A percentile compares a stretch with the other conserved stretches of the same genome.
Evolutionary conservation across 2,329 filamentous ascomycete species (phyloP).

Genomic region (Hypoxylon sp.): DNA sequence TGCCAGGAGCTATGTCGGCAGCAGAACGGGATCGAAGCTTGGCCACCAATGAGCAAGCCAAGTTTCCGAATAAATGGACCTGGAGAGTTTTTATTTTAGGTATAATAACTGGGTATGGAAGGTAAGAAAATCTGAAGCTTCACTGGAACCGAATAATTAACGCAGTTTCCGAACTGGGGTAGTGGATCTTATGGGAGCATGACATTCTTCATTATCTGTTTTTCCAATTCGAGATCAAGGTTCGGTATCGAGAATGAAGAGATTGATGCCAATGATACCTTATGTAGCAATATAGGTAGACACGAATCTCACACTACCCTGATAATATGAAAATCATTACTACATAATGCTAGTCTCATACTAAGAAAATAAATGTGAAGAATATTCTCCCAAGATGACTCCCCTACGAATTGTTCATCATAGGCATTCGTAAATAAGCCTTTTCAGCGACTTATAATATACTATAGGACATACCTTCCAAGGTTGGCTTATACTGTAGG

Average conservation of each 20-base stretch:
- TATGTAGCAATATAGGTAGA: no score
- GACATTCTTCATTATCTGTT: not conserved
- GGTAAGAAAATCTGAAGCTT: not conserved
- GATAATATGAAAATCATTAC: not conserved
- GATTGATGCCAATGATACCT: no score
- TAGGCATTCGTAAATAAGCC: no score
- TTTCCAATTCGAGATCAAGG: not conserved
- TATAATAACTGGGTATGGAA: not conserved
- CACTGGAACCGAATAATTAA: not conserved
- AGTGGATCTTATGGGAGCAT: not conserved
- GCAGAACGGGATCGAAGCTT: slow-evolving; percentile 13
- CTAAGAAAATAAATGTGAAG: not conserved
- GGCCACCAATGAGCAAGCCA: slow-evolving; percentile 20
- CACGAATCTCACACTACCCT: no score
- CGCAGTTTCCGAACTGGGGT: not conserved
- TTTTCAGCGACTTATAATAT: not conserved
- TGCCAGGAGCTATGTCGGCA: slow-evolving; percentile 18
- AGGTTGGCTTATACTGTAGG: not conserved
- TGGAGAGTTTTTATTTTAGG: not conserved
- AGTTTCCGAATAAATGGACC: slow-evolving; percentile 15
- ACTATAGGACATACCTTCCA: not conserved
- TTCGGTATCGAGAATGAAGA: not conserved
- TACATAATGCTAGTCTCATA: not conserved
- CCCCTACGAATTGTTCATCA: not conserved
- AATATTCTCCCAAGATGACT: not conserved